phyloP scores from a whole-genome alignment of 352 stramenopile genomes.

The Pythium insidiosum region DNA sequence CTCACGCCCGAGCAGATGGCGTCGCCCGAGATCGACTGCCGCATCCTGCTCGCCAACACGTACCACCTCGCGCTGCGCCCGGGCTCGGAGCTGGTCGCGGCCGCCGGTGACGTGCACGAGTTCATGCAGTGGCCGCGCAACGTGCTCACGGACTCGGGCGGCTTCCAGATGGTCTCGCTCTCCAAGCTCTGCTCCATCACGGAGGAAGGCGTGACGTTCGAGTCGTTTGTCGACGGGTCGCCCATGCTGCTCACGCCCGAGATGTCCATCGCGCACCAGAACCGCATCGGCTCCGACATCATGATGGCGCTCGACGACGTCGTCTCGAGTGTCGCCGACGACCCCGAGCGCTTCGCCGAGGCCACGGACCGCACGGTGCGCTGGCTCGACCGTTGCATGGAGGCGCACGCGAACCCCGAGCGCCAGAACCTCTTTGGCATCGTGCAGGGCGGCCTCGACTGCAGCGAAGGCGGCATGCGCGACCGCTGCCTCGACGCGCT shows the following conservation, averaged over 20 bases:
- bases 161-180: slow-evolving; percentile 98
- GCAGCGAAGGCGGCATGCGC: slow-evolving; percentile 82
- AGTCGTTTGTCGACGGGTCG: slow-evolving; percentile 86
- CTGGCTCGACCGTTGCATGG: slow-evolving; percentile 94
- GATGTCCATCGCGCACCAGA: slow-evolving; percentile 88
- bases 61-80: slow-evolving; percentile 96
- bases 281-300: slow-evolving; percentile 96
- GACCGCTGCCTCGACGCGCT: slow-evolving; percentile 91
- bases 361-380: slow-evolving; percentile 90
- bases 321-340: slow-evolving; percentile 82
- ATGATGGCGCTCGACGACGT: slow-evolving; percentile 99
- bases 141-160: slow-evolving; percentile 95
- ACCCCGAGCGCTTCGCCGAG: slow-evolving; percentile 88
- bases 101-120: slow-evolving; percentile 91
- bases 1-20: slow-evolving; percentile 82
- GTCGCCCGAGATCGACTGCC: slow-evolving; percentile 47
- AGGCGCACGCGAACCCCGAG: slow-evolving; percentile 76
- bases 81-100: slow-evolving; percentile 74
- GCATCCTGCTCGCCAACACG: slow-evolving; percentile 97
- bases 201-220: slow-evolving; percentile 58
- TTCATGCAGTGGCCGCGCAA: slow-evolving; percentile 94
- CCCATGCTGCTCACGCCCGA: slow-evolving; percentile 94
- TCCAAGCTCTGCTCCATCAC: slow-evolving; percentile 93
- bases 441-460: slow-evolving; percentile 94
- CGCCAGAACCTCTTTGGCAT: slow-evolving; percentile 97